These are phyloP conservation scores for Blastobotrys buckinghamii DNA, from an alignment of 1,139 yeast species.

Conservation along the genomic window DNA sequence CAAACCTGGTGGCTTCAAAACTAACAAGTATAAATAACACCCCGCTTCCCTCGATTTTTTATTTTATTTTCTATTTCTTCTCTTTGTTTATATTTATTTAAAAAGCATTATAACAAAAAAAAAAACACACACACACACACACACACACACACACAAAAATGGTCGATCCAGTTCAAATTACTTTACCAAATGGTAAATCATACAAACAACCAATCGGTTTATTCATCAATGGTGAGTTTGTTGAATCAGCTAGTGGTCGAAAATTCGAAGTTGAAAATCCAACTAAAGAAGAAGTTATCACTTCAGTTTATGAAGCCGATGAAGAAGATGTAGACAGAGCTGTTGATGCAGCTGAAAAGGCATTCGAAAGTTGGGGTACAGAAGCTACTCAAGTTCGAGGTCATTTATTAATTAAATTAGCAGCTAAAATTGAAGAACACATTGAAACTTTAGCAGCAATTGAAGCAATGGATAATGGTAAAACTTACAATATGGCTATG, in stretches of 20 bases:
- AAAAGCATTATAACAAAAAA: neutral
- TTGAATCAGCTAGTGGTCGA: constrained; percentile 43
- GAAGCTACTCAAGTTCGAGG: constrained; percentile 52
- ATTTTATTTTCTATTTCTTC: neutral
- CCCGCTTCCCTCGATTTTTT: neutral
- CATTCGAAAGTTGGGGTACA: constrained; percentile 45
- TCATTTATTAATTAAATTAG: constrained; percentile 50
- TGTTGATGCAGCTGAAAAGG: constrained; percentile 49
- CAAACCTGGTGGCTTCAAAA: too few relatives aligned
- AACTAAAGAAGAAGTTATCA: constrained; percentile 49
- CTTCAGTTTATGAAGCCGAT: constrained; percentile 49
- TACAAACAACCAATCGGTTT: constrained; percentile 62
- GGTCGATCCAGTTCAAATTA: constrained; percentile 30
- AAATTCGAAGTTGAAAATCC: constrained; percentile 51
- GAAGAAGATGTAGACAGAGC: constrained; percentile 53
- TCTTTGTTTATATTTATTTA: neutral
- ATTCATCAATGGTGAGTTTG: constrained; percentile 55
- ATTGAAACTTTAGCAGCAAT: constrained; percentile 55
- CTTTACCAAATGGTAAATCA: constrained; percentile 54
- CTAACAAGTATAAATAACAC: neutral
- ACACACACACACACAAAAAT: neutral
- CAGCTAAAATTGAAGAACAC: constrained; percentile 55
- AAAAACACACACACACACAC: neutral
- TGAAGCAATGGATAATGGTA: constrained; percentile 79
- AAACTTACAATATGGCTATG: constrained; percentile 50